Conservation (phyloP, 1,284 basidiomycete genomes). For the Phlebopus sp. region DNA sequence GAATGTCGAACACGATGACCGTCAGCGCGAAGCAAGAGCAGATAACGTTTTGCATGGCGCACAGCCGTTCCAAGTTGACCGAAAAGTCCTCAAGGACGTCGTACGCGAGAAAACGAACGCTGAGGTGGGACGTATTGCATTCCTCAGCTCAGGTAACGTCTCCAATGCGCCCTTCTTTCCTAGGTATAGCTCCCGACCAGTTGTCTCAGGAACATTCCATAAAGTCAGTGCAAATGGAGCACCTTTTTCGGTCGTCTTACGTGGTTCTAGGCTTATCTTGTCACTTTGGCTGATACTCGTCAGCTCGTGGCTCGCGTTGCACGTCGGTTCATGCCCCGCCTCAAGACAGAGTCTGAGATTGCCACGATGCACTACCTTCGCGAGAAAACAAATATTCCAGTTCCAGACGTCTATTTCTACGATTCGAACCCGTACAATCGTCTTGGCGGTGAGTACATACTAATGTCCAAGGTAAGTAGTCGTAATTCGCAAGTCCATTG, state of each 20-base stretch:
- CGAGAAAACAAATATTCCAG: slow-evolving; percentile 62
- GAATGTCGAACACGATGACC: slow-evolving; percentile 63
- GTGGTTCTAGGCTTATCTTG: slow-evolving; percentile 60
- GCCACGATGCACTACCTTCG: slow-evolving; percentile 77
- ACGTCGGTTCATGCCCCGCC: slow-evolving; percentile 75
- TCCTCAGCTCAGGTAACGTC: slow-evolving; percentile 67
- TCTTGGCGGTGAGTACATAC: slow-evolving; percentile 76
- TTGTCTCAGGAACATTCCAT: slow-evolving; percentile 67
- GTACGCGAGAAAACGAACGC: slow-evolving; percentile 64
- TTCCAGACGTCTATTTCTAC: slow-evolving; percentile 70
- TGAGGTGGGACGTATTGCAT: slow-evolving; percentile 66
- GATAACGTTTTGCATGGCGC: slow-evolving; percentile 57
- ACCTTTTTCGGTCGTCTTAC: slow-evolving; percentile 2
- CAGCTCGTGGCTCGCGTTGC: slow-evolving; percentile 75
- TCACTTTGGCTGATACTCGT: slow-evolving; percentile 59
- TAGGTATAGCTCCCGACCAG: slow-evolving; percentile 1
- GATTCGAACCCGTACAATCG: slow-evolving; percentile 80
- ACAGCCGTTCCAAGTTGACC: slow-evolving; percentile 68
- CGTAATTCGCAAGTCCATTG: background rate
- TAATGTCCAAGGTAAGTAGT: slow-evolving; percentile 73
- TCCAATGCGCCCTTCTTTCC: slow-evolving; percentile 9
- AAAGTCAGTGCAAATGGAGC: slow-evolving; percentile 45
- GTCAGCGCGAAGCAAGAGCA: slow-evolving; percentile 55
- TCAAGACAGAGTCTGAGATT: slow-evolving; percentile 81
- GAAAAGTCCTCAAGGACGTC: slow-evolving; percentile 68